These are phyloP conservation scores for Vitis hybrid DNA, from an alignment of 177 flowering plant species.

Conservation along the genomic window DNA sequence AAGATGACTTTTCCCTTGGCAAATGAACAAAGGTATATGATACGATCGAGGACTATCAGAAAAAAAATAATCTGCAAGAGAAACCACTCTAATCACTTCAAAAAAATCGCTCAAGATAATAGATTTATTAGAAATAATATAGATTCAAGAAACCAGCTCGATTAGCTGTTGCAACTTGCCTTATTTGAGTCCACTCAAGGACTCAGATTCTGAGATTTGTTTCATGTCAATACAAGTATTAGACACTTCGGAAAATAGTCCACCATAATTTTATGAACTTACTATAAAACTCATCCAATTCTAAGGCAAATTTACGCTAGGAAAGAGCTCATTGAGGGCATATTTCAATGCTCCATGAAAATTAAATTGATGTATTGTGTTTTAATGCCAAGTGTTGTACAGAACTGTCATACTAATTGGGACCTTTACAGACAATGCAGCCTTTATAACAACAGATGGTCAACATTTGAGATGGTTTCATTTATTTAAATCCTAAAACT, in stretches of 20 bases:
- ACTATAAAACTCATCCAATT: too few relatives aligned
- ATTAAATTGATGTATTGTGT: background rate
- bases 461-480: background rate
- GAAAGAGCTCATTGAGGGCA: background rate
- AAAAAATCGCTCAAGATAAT: background rate
- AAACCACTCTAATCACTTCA: constrained; percentile 3
- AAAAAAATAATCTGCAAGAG: constrained; percentile 74
- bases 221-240: background rate
- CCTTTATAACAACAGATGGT: background rate
- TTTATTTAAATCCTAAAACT: background rate
- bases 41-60: constrained; percentile 88
- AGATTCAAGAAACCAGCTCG: background rate
- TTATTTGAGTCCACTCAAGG: too few relatives aligned
- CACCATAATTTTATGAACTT: background rate
- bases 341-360: background rate
- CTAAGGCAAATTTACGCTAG: background rate
- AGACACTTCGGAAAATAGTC: background rate
- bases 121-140: background rate
- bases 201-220: too few relatives aligned
- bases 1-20: constrained; percentile 75
- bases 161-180: background rate
- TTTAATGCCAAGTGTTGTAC: background rate
- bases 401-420: background rate
- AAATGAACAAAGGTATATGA: constrained; percentile 83
- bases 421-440: background rate